phyloP scores from a whole-genome alignment of 1,139 yeast species.

The Petasospora fabianii region DNA sequence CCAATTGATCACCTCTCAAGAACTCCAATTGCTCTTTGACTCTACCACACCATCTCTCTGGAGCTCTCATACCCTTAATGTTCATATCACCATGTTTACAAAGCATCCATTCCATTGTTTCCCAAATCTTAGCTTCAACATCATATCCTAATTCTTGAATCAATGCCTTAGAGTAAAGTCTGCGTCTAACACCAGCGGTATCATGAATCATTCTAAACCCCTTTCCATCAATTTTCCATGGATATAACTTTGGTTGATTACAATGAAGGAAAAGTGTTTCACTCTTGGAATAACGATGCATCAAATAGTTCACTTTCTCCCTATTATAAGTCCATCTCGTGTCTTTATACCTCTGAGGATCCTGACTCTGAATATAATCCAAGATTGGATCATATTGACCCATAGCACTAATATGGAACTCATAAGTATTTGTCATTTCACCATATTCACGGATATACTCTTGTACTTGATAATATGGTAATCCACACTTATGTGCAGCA shows the following conservation, averaged over 20 bases:
- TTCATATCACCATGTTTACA: slow-evolving; percentile 27
- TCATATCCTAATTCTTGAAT: slow-evolving; percentile 24
- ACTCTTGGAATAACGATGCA: slow-evolving; percentile 20
- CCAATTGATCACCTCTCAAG: slow-evolving; percentile 12
- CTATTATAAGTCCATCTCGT: slow-evolving; percentile 16
- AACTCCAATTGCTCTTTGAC: slow-evolving; percentile 21
- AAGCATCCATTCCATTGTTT: slow-evolving; percentile 23
- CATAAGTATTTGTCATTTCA: slow-evolving; percentile 16
- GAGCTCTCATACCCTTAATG: slow-evolving; percentile 22
- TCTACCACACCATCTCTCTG: slow-evolving; percentile 20
- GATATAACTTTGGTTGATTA: slow-evolving; percentile 27
- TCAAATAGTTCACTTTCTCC: slow-evolving; percentile 18
- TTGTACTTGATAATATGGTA: slow-evolving; percentile 65
- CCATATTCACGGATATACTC: slow-evolving; percentile 26
- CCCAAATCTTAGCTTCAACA: slow-evolving; percentile 24
- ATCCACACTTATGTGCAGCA: slow-evolving; percentile 61
- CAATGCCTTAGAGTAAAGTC: slow-evolving; percentile 21
- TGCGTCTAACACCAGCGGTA: slow-evolving; percentile 19
- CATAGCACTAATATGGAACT: slow-evolving; percentile 26
- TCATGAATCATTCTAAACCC: slow-evolving; percentile 22
- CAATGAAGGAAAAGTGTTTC: slow-evolving; percentile 26
- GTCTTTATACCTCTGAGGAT: slow-evolving; percentile 17
- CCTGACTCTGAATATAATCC: slow-evolving; percentile 26
- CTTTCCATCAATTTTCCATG: slow-evolving; percentile 26
- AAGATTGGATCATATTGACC: slow-evolving; percentile 28